These are phyloP conservation scores for Entrophospora sp. DNA, from an alignment of 192 early-diverging fungal genomes.

Conservation along the genomic window DNA sequence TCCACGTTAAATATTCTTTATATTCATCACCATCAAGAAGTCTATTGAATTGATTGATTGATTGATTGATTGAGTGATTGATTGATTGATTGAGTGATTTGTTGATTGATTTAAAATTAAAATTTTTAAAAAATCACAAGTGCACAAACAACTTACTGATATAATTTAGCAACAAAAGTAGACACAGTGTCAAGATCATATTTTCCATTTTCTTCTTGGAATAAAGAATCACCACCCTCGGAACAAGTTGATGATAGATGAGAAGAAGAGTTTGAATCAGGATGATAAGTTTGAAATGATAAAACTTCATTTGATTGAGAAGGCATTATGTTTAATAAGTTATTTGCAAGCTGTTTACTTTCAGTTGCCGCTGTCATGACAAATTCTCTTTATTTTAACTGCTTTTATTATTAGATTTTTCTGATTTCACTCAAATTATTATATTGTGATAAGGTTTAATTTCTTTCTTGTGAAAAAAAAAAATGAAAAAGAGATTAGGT, in stretches of 20 bases:
- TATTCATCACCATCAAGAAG: constrained; percentile 16
- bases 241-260: neutral
- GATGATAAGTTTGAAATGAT: neutral
- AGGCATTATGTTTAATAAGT: constrained; percentile 16
- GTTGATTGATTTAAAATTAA: neutral
- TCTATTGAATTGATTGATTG: neutral
- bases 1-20: constrained; percentile 21
- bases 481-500: no score
- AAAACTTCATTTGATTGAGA: constrained; percentile 14
- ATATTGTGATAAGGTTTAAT: no score
- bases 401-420: no score
- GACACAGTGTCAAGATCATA: constrained; percentile 21
- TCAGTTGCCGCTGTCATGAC: no score
- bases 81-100: no score
- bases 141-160: constrained; percentile 22
- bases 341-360: no score
- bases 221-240: neutral
- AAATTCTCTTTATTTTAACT: no score
- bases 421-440: no score
- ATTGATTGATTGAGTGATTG: neutral
- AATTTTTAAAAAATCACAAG: no score
- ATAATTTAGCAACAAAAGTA: constrained; percentile 17
- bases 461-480: no score
- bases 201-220: constrained; percentile 15
- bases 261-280: neutral